These are phyloP conservation scores for Bryum argenteum DNA, from an alignment of 225 moss, liverwort and hornwort species.

Conservation along the genomic window DNA sequence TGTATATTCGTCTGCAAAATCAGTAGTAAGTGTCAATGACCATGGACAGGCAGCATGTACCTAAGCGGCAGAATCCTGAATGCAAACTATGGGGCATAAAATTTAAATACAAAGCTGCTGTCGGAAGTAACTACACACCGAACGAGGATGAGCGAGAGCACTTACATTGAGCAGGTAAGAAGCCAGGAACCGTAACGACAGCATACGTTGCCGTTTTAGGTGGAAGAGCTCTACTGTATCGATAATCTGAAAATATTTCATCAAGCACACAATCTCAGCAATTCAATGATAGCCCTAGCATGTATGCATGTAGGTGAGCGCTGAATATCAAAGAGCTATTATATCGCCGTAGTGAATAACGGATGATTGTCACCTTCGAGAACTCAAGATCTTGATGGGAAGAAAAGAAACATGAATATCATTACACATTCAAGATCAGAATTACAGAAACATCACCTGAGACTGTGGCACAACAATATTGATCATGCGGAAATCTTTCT, in stretches of 20 bases:
- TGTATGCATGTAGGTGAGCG: neutral
- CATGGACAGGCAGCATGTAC: neutral
- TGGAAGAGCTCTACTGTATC: constrained; percentile 79
- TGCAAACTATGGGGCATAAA: neutral
- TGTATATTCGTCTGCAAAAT: constrained; percentile 67
- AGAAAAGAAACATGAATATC: neutral
- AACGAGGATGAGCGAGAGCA: constrained; percentile 10
- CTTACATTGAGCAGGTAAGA: constrained; percentile 70
- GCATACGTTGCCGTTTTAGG: constrained; percentile 67
- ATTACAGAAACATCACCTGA: constrained; percentile 43
- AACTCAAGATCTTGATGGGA: neutral
- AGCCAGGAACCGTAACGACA: constrained; percentile 68
- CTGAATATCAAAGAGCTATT: constrained; percentile 10
- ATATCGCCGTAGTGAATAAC: neutral
- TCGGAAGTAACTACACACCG: constrained; percentile 6
- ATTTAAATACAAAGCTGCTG: neutral
- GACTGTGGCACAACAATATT: constrained; percentile 76
- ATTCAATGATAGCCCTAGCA: no score
- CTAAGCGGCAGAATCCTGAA: neutral
- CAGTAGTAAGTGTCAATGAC: constrained; percentile 18
- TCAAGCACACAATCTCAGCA: no score
- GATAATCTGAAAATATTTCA: constrained; percentile 50
- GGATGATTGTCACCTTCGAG: neutral
- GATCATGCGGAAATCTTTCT: constrained; percentile 79
- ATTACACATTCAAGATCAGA: constrained; percentile 13